Evolutionary conservation across 176 grass and related monocot genomes (phyloP), one percentile per base, ranked within the genome.

Genomic region (barley (Hordeum vulgare)): DNA sequence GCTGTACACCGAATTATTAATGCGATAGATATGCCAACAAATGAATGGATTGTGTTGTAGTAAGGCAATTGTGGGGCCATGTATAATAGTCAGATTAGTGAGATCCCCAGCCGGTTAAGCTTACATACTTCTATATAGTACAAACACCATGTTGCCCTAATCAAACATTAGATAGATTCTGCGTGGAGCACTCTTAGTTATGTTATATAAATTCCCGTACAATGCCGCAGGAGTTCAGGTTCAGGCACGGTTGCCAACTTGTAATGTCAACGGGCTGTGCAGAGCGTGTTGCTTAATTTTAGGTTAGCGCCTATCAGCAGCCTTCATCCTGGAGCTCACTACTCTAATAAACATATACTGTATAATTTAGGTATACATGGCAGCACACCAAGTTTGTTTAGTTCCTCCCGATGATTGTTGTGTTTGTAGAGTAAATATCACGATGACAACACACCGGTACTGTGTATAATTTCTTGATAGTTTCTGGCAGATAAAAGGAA

Each of bases 221-320:
- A 2, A 11, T 77, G 6, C 49, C 12, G 31, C 44, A 57, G 59
- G 59, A 86, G 59, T 75, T 75, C 27, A 2, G 12, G 59, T 75
- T 75, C 20, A 10, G 35, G 17, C 27, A 59, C 26, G 12, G 40
- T 65, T 51, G 51, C 51, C 51, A 54, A 54, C 51, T 54, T 54
- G 21, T 17, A 76, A 81, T 89, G 83, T 89, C 83, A 85, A 82
- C 33, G 36, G 36, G 25, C 59, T 0, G 51, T 54, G 51, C 7
- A 54, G 51, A 54, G 51, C 18, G 51, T 21, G 51, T 21, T 21
- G 18, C 51, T 20, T 54, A 54, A 54, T 54, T 54, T 21, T 54
- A 0, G 7, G 51, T 54, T 54, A 54, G 49, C 7, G 18, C 40
- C 36, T 60, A 47, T 75, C 33, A 41, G 18, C 20, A 56, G 77